These are phyloP conservation scores for Rhynchospora tenuis DNA, from an alignment of 176 grass and related monocot species.

Conservation along the genomic window DNA sequence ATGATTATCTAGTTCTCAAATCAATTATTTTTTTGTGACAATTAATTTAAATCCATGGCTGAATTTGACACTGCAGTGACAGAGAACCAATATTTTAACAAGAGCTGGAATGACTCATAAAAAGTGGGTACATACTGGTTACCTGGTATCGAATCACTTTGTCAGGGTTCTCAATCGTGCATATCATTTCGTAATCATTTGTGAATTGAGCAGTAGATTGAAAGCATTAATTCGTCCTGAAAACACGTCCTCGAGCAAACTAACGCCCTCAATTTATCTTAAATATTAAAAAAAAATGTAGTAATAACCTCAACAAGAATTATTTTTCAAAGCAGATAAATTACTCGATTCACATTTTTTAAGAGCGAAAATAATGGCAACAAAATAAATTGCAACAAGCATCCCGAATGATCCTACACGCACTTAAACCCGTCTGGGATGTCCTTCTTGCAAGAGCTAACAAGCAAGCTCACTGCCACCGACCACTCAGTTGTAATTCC, in stretches of 20 bases:
- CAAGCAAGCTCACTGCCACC: slow-evolving; percentile 60
- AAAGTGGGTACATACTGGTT: neutral
- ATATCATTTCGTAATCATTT: neutral
- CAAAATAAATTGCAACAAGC: neutral
- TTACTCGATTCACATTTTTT: neutral
- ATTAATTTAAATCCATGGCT: neutral
- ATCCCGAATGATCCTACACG: slow-evolving; percentile 18
- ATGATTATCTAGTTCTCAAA: neutral
- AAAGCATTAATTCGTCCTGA: neutral
- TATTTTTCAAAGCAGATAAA: neutral
- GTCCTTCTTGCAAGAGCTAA: slow-evolving; percentile 59
- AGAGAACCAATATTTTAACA: neutral
- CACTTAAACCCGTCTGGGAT: slow-evolving; percentile 76
- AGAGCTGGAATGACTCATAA: too few relatives aligned
- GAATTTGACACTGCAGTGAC: neutral
- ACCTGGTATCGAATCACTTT: neutral
- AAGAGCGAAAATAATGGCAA: neutral
- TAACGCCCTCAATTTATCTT: neutral
- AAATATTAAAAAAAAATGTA: neutral
- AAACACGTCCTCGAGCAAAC: neutral
- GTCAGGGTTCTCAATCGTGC: neutral
- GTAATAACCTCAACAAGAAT: too few relatives aligned
- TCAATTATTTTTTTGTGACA: neutral
- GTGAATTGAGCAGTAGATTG: neutral
- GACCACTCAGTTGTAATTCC: slow-evolving; percentile 60